Evolutionary conservation across 1,139 yeast genomes (phyloP).

Genomic region (Candida mesenterica): DNA sequence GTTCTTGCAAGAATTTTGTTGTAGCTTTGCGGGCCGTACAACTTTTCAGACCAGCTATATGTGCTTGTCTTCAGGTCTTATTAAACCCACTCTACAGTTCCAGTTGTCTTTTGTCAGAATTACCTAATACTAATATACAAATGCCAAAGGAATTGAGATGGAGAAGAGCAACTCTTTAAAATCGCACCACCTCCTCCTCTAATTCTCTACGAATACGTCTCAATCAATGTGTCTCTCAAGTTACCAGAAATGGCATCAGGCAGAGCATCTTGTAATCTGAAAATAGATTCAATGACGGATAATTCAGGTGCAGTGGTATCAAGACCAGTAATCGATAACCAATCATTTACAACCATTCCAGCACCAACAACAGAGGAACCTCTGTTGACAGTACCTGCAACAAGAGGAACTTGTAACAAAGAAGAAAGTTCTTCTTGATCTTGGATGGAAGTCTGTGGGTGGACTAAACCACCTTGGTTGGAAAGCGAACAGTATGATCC

Average conservation of each 20-base stretch:
- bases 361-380: slow-evolving; percentile 98
- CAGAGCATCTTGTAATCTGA: slow-evolving; percentile 85
- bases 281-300: slow-evolving; percentile 93
- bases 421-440: slow-evolving; percentile 98
- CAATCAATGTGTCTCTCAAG: slow-evolving; percentile 87
- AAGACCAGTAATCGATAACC: slow-evolving; percentile 95
- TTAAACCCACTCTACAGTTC: background rate
- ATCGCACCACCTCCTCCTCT: background rate
- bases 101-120: background rate
- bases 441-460: slow-evolving; percentile 95
- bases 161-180: too few relatives aligned
- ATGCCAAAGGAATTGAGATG: slow-evolving; percentile 3
- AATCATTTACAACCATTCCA: slow-evolving; percentile 97
- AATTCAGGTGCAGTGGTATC: slow-evolving; percentile 99
- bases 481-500: slow-evolving; percentile 95
- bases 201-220: slow-evolving; percentile 55
- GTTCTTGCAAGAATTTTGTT: too few relatives aligned
- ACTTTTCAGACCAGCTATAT: too few relatives aligned
- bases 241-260: slow-evolving; percentile 81
- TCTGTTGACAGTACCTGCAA: slow-evolving; percentile 98
- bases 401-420: slow-evolving; percentile 92
- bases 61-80: too few relatives aligned
- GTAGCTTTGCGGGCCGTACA: too few relatives aligned
- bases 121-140: slow-evolving; percentile 8
- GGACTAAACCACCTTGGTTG: slow-evolving; percentile 97